Evolutionary conservation across 805 yeast species (phyloP), one percentile per base, ranked within the genome.

Genomic region (Ogataea naganishii): DNA sequence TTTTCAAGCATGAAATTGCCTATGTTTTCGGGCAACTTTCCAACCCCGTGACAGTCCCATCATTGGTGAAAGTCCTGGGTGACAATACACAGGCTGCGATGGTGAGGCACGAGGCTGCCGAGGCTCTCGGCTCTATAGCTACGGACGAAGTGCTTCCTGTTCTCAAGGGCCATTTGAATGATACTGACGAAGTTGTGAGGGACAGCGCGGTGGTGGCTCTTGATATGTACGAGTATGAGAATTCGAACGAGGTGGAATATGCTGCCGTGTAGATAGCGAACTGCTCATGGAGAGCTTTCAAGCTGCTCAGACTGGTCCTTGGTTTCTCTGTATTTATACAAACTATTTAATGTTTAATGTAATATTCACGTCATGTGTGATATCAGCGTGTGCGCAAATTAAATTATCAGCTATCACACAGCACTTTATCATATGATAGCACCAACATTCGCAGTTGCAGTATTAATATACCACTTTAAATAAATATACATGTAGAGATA

Each of bases 51-150:
- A 78, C 94, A 22, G 94, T 92, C 20, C 95, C 96, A 23, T 66
- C 89, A 14, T 71, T 94, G 39, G 69, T 85, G 34, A 77, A 83
- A 59, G 85, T 92, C 3, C 69, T 94, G 45, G 75, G 75, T 44
- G 74, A 83, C 55, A 72, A 67, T 36, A 50, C 59, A 11, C 96
- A 92, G 63, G 97, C 94, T 31, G 95, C 94, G 40, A 92, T 92
- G 99, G 98, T 94, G 20, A 80, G 99, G 62, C 99, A 92, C 54
- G 99, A 92, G 63, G 98, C 97, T 35, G 98, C 97, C 16, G 99
- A 92, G 62, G 98, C 98, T 16, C 69, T 94, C 46, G 98, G 98
- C 17, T 74, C 95, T 18, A 92, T 92, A 53, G 97, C 96, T 17
- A 84, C 96, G 7, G 95, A 84, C 47, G 96, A 89, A 35, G 95